These are phyloP conservation scores for Yarrowia sp. DNA, from an alignment of 805 yeast species.

Conservation along the genomic window DNA sequence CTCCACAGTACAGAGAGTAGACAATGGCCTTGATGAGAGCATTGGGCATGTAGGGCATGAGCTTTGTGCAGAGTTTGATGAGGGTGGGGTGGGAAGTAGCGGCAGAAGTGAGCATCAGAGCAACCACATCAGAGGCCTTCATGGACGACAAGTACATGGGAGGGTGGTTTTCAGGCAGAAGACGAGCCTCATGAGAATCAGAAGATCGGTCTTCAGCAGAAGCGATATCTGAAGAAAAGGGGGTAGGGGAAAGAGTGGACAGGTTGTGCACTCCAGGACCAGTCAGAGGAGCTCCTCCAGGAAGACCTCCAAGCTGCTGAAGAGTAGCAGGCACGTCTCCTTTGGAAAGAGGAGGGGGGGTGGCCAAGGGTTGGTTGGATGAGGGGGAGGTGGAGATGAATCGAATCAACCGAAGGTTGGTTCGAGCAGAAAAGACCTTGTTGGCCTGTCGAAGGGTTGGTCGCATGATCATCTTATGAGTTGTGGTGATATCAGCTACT, in stretches of 20 bases:
- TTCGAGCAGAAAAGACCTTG: no score
- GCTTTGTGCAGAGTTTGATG: conserved; percentile 37
- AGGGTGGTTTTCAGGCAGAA: conserved; percentile 17
- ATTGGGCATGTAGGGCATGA: conserved; percentile 53
- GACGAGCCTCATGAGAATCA: conserved; percentile 9
- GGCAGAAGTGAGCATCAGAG: conserved; percentile 36
- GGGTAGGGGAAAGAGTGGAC: conserved; percentile 23
- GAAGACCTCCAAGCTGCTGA: conserved; percentile 20
- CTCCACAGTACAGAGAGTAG: conserved; percentile 87
- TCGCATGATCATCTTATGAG: no score
- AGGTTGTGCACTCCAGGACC: conserved; percentile 16
- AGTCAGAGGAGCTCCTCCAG: conserved; percentile 22
- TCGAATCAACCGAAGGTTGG: background rate
- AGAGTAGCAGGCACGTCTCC: conserved; percentile 8
- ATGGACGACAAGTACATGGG: conserved; percentile 21
- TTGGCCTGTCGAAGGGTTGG: no score
- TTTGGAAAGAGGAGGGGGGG: conserved; percentile 13
- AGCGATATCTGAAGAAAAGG: conserved; percentile 3
- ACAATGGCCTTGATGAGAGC: conserved; percentile 67
- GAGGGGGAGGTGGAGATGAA: background rate
- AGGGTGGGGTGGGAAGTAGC: conserved; percentile 40
- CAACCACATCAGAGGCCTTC: conserved; percentile 23
- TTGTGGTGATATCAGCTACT: no score
- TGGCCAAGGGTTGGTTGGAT: conserved; percentile 19
- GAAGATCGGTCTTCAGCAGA: conserved; percentile 1